Evolutionary conservation across 208 protist genomes (phyloP), one percentile per base, ranked within the genome.

Genomic region (Leishmania guyanensis): DNA sequence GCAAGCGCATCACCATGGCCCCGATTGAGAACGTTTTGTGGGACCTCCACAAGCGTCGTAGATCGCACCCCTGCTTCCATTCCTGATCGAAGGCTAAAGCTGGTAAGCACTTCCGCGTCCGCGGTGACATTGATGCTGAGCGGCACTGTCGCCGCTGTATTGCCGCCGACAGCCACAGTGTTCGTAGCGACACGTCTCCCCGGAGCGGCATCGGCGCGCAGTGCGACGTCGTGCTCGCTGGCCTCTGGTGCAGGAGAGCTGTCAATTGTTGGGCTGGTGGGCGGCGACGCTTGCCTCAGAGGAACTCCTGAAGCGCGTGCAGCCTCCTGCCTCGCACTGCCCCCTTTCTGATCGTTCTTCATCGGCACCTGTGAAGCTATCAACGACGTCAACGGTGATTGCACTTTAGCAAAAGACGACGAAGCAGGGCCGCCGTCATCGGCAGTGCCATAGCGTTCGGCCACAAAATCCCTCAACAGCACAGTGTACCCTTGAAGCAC

Each of bases 101-200:
- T 43, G 5, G 58, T 14, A 56, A 17, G 17, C n/a, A 70, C 71
- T 2, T 85, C 81, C 8, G 68, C 76, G 1, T 39, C 66, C 20
- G 58, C 50, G 20, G 82, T 86, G 16, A 79, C 78, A 39, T 86
- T 79, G 48, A 86, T 86, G 78, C 82, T 86, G 51, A 86, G 66
- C 64, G 82, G 82, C 20, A 33, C 33, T 29, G 6, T 12, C 53
- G 16, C 74, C 29, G 8, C 36, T 20, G 20, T 56, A 56, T 9
- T 10, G 17, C 56, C 17, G 53, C n/a, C 43, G 33, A 51, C 51
- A 46, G 10, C n/a, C 14, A 43, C 72, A 58, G 72, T 51, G 26
- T 29, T 73, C 69, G 10, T 12, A 58, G 72, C 12, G 48, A 22
- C 1, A 22, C 48, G 0, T 46, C 72, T 22, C 50, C 6, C 51